Evolutionary conservation across 2,329 filamentous ascomycete species (phyloP).

Genomic region (Hirsutella rhossiliensis): DNA sequence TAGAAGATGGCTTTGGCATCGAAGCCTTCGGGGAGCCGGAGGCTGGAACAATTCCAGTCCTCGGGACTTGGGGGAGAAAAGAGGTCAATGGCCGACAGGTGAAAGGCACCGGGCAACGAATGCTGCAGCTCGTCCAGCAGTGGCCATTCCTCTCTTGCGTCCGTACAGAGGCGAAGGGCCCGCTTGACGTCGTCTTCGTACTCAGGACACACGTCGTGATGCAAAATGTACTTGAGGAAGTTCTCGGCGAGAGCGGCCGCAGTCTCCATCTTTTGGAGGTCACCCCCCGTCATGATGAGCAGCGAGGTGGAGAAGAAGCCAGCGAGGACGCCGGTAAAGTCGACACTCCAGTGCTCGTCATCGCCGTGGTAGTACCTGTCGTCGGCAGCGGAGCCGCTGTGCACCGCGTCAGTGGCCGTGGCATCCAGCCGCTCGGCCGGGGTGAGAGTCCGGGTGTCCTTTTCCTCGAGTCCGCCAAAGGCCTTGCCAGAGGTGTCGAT

Average conservation of each 20-base stretch:
- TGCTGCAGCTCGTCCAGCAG: slow-evolving; percentile 37
- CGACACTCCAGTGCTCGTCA: slow-evolving; percentile 57
- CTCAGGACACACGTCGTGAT: slow-evolving; percentile 80
- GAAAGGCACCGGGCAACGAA: slow-evolving; percentile 66
- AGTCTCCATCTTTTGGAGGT: slow-evolving; percentile 37
- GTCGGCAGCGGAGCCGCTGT: slow-evolving; percentile 29
- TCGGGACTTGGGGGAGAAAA: slow-evolving; percentile 34
- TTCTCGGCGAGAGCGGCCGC: slow-evolving; percentile 63
- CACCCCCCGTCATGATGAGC: slow-evolving; percentile 42
- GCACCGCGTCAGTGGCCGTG: slow-evolving; percentile 49
- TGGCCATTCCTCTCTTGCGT: slow-evolving; percentile 55
- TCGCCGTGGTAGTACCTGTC: slow-evolving; percentile 36
- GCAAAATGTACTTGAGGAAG: slow-evolving; percentile 78
- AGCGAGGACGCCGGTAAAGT: slow-evolving; percentile 66
- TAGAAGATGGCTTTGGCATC: slow-evolving; percentile 30
- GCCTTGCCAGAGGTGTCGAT: slow-evolving; percentile 45
- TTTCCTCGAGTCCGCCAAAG: slow-evolving; percentile 50
- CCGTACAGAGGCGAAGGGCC: slow-evolving; percentile 54
- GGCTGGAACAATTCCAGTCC: slow-evolving; percentile 16
- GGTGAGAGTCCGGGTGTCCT: slow-evolving; percentile 43
- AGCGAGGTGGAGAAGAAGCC: slow-evolving; percentile 61
- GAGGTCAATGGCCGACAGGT: slow-evolving; percentile 58
- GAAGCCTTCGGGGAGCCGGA: slow-evolving; percentile 23
- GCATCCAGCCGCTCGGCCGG: slow-evolving; percentile 50
- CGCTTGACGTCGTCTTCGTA: slow-evolving; percentile 53